Evolutionary conservation across 1,284 basidiomycete genomes (phyloP).

Genomic region (Cutaneotrichosporon sp.): DNA sequence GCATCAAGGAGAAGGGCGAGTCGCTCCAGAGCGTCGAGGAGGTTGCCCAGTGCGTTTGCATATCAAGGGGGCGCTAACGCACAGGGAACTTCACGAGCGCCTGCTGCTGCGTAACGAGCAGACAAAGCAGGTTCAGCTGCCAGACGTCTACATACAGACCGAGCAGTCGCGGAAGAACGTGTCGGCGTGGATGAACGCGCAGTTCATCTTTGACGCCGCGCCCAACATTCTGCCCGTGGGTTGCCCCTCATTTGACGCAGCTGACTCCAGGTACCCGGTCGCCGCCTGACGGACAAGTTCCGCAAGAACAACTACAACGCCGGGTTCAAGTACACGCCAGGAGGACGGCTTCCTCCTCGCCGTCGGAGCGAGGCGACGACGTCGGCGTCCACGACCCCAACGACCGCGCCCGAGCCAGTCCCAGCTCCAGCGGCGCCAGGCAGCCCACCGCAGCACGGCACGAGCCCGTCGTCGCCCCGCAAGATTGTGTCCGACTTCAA

Average conservation of each 20-base stretch:
- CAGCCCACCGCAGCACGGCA: conserved; percentile 45
- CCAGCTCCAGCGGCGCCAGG: conserved; percentile 15
- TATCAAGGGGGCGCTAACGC: neutral
- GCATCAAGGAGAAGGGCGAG: conserved; percentile 66
- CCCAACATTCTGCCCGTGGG: conserved; percentile 73
- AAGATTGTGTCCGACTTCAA: conserved; percentile 84
- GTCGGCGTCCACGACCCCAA: too few species aligned
- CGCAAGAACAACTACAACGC: conserved; percentile 40
- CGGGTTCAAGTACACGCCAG: conserved; percentile 54
- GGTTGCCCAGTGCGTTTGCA: conserved; percentile 59
- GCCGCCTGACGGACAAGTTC: conserved; percentile 91
- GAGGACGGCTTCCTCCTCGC: conserved; percentile 53
- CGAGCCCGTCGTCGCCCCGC: conserved; percentile 53
- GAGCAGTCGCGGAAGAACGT: conserved; percentile 88
- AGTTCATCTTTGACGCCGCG: conserved; percentile 67
- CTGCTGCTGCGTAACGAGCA: conserved; percentile 87
- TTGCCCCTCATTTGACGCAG: neutral
- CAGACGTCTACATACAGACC: conserved; percentile 90
- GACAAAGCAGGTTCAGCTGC: conserved; percentile 93
- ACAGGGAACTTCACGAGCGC: conserved; percentile 69
- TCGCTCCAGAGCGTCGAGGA: conserved; percentile 87
- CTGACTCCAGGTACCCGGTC: conserved; percentile 67
- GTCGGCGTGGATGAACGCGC: conserved; percentile 71
- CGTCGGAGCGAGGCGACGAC: conserved; percentile 25
- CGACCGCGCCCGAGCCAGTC: neutral